Evolutionary conservation across 2,329 filamentous ascomycete species (phyloP).

Genomic region (Cladophialophora chaetospira): DNA sequence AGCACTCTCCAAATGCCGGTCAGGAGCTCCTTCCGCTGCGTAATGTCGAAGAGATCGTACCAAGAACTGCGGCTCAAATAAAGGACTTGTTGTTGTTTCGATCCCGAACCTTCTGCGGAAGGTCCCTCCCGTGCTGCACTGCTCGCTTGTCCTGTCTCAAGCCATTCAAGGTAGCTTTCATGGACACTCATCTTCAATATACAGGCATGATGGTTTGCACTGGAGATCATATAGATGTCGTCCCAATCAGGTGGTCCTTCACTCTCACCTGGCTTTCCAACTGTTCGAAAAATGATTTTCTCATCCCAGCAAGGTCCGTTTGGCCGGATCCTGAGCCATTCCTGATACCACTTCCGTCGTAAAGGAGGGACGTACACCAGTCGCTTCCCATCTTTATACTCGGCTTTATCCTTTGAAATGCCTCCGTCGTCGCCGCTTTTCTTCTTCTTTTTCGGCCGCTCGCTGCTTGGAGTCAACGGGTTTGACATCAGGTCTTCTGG

Average conservation of each 20-base stretch:
- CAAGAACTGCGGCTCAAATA: constrained; percentile 58
- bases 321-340: constrained; percentile 31
- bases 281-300: constrained; percentile 30
- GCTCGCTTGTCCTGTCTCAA: constrained; percentile 44
- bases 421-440: constrained; percentile 12
- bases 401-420: constrained; percentile 17
- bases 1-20: constrained; percentile 61
- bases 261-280: constrained; percentile 22
- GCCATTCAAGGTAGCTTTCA: constrained; percentile 56
- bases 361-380: constrained; percentile 30
- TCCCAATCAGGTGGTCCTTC: constrained; percentile 22
- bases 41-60: constrained; percentile 59
- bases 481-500: constrained; percentile 29
- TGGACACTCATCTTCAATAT: constrained; percentile 62
- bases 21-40: constrained; percentile 59
- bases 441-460: constrained; percentile 38
- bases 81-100: constrained; percentile 44
- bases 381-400: constrained; percentile 30
- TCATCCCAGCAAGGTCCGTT: constrained; percentile 31
- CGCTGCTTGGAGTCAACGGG: constrained; percentile 7
- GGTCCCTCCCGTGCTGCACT: background rate
- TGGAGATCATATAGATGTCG: constrained; percentile 26
- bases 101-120: background rate
- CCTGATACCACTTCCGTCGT: constrained; percentile 33
- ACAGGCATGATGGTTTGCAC: constrained; percentile 60